These are phyloP conservation scores for Coniochaeta sp. DNA, from an alignment of 2,329 filamentous ascomycete genomes.

Conservation along the genomic window DNA sequence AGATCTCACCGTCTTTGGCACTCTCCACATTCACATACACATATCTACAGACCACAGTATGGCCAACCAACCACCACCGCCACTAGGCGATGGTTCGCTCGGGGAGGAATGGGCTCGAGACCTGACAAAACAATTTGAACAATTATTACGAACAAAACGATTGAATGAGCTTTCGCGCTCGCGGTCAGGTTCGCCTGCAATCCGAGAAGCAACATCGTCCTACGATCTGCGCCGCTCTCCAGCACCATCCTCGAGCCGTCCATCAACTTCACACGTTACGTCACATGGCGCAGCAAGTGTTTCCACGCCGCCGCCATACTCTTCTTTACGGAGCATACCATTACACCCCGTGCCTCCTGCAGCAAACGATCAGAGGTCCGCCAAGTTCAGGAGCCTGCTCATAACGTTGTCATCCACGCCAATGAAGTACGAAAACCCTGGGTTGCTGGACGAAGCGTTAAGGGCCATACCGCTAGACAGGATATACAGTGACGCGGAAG, in stretches of 20 bases:
- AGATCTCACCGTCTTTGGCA: slow-evolving; percentile 6
- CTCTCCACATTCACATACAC: slow-evolving; percentile 6
- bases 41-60: slow-evolving; percentile 17
- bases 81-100: slow-evolving; percentile 22
- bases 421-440: slow-evolving; percentile 92
- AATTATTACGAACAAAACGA: slow-evolving; percentile 76
- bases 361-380: slow-evolving; percentile 53
- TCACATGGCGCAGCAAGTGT: slow-evolving; percentile 20
- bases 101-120: slow-evolving; percentile 73
- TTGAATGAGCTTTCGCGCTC: slow-evolving; percentile 71
- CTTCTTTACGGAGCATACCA: slow-evolving; percentile 41
- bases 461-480: slow-evolving; percentile 80
- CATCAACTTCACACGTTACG: slow-evolving; percentile 34
- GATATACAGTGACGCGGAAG: slow-evolving; percentile 89
- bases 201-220: slow-evolving; percentile 41
- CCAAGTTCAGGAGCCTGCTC: slow-evolving; percentile 75
- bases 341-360: slow-evolving; percentile 66
- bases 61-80: slow-evolving; percentile 10
- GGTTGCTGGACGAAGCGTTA: slow-evolving; percentile 85
- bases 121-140: slow-evolving; percentile 77
- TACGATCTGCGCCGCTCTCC: slow-evolving; percentile 35
- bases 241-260: slow-evolving; percentile 31
- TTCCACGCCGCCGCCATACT: slow-evolving; percentile 37
- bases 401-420: slow-evolving; percentile 82
- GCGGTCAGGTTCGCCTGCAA: slow-evolving; percentile 21